Base-by-base conservation (phyloP, 2,329 filamentous ascomycete genomes). In the Talaromyces sp. region DNA sequence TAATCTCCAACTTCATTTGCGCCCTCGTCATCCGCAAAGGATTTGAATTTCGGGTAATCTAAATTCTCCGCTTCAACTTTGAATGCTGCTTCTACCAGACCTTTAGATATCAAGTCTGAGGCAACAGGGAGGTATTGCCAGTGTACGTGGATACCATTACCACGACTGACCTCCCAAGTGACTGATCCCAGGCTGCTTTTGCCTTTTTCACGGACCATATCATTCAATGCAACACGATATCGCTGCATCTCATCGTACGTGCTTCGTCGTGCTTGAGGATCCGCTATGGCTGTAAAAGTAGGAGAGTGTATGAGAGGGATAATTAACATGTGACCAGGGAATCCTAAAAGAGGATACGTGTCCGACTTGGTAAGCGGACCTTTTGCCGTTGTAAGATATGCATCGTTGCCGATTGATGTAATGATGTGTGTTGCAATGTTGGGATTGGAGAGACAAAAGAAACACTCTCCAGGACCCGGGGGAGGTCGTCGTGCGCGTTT, bases 371-470 rank as follows among this genome's bases (percentile, higher is more conserved):
- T 87, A 0, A 99, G 80, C 5, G 94, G 92, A 0, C 94, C 94
- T 72, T 96, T 97, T 60, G 94, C 91, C 22, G 89, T 94, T 28
- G 94, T 96, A 56, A 97, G 76, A 72, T 97, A 97, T 56, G 86
- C 82, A 60, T 96, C 89, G 17, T 91, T 86, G 55, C 89, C 94
- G 63, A 99, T 93, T 25, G 89, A 91, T 63, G 89, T 88, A 66
- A 97, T 88, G 73, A 99, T 88, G 74, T 99, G 93, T 1, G 87
- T 88, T 54, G 89, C 88, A 45, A 94, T 79, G 61, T 88, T 88
- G 5, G 89, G 85, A 71, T 96, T 97, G 5, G 90, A 92, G 10
- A 99, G 81, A 70, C 94, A 99, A 78, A 99, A 97, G 79, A 94
- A 99, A 76, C 94, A 99, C 67, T 88, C 83, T 54, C 87, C 86